Conservation (phyloP, 805 yeast species). For the Candida tammaniensis region DNA sequence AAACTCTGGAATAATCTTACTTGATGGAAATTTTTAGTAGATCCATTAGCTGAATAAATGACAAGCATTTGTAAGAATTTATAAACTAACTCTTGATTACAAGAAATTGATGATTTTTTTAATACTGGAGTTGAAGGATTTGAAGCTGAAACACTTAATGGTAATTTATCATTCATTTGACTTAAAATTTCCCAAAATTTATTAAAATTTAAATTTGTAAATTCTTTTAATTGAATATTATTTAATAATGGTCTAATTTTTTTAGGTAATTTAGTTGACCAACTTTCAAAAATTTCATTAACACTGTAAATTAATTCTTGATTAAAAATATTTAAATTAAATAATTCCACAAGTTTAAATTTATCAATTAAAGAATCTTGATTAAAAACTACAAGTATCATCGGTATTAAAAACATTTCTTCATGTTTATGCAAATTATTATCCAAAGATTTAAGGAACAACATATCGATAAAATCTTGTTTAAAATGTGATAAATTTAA, state of each 20-base stretch:
- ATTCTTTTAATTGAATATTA: slow-evolving; percentile 27
- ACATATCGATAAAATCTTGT: slow-evolving; percentile 26
- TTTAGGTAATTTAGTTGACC: slow-evolving; percentile 22
- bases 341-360: slow-evolving; percentile 29
- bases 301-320: slow-evolving; percentile 23
- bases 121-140: slow-evolving; percentile 38
- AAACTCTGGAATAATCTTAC: slow-evolving; percentile 31
- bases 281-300: slow-evolving; percentile 24
- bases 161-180: slow-evolving; percentile 41
- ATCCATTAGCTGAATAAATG: slow-evolving; percentile 32
- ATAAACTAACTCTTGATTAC: slow-evolving; percentile 28
- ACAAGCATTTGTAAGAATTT: slow-evolving; percentile 33
- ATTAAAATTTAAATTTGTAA: slow-evolving; percentile 28
- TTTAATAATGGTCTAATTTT: slow-evolving; percentile 22
- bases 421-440: slow-evolving; percentile 38
- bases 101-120: slow-evolving; percentile 18
- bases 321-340: slow-evolving; percentile 30
- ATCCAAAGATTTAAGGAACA: slow-evolving; percentile 37
- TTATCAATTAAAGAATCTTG: slow-evolving; percentile 22
- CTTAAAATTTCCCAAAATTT: slow-evolving; percentile 31
- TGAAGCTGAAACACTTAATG: slow-evolving; percentile 40
- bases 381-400: slow-evolving; percentile 29
- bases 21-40: slow-evolving; percentile 27
- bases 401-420: slow-evolving; percentile 38
- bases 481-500: slow-evolving; percentile 15